Base-by-base conservation (phyloP, 2,329 filamentous ascomycete species). In the Ophioceras dolichostomum region DNA sequence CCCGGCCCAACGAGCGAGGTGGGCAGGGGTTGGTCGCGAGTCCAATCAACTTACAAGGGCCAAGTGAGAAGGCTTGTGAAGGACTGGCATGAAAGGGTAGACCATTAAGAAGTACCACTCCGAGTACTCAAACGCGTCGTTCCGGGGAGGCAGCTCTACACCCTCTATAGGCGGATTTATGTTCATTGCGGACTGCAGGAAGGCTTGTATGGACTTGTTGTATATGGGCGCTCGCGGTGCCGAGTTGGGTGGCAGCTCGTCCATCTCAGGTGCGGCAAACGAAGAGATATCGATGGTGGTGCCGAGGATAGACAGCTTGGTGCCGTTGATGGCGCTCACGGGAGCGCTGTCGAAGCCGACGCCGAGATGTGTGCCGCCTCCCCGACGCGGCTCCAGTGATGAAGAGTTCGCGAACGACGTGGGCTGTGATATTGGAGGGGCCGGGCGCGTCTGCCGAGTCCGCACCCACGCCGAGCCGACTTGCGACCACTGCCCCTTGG, bases 201-300 rank as follows among this genome's bases (percentile, higher is more conserved):
- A 79, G 4, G 79, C 76, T 37, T 76, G 70, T 36, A 83, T 74
- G 0, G 83, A 88, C 52, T 83, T 82, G 57, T 82, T 81, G 56
- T 79, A 79, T 9, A 76, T 51, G 3, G 65, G 66, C 21, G 59
- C 36, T 38, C 29, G 42, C 41, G 26, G 27, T 17, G 30, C 37
- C 38, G 20, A 36, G 21, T 30, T 68, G 47, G 53, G 58, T 42
- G 54, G 59, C 40, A 58, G 73, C 60, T 83, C 78, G 47, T 82
- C 73, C 53, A 75, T 66, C 42, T 85, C 81, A 2, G 68, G 64
- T 1, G 71, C 74, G 33, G 79, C 70, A 49, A 84, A 86, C 32
- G 79, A 75, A 10, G 80, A 76, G 30, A 89, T 72, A 55, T 93
- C 82, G 48, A 91, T 81, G 32, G 83, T 79, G 47, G 81, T 82